Percentiles rank a stretch among this genome's conserved stretches.
Evolutionary conservation across 768 basidiomycete species (phyloP).

Genomic region (Infundibulicybe gibba): DNA sequence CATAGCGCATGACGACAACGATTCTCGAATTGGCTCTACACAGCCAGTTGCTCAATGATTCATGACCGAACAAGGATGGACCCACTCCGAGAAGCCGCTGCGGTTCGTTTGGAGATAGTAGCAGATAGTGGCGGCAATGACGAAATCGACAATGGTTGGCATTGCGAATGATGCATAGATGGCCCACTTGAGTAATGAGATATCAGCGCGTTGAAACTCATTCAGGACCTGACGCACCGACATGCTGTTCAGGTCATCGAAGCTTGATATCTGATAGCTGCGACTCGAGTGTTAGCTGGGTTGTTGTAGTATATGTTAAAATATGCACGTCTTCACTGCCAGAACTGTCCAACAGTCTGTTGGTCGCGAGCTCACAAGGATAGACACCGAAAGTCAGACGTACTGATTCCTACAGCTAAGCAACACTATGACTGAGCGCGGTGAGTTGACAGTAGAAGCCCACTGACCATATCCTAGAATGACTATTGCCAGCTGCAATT

Average conservation of each 20-base stretch:
- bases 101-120: conserved; percentile 17
- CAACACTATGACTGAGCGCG: not conserved
- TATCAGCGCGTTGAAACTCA: not conserved
- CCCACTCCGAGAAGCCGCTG: conserved; percentile 14
- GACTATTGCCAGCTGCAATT: conserved; percentile 6
- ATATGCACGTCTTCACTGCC: conserved; percentile 15
- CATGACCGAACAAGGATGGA: not conserved
- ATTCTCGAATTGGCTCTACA: conserved; percentile 15
- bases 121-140: conserved; percentile 19
- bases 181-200: conserved; percentile 14
- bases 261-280: conserved; percentile 11
- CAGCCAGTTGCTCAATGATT: not conserved
- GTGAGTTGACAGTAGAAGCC: not conserved
- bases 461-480: conserved; percentile 16
- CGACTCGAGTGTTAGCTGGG: not conserved
- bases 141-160: conserved; percentile 17
- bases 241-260: conserved; percentile 8
- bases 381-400: not conserved
- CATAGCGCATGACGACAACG: conserved; percentile 13
- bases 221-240: conserved; percentile 6
- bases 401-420: conserved; percentile 17
- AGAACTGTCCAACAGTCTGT: conserved; percentile 9
- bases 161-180: conserved; percentile 17
- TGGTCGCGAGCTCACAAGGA: not conserved
- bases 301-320: not conserved